phyloP scores from a whole-genome alignment of 2,329 filamentous ascomycete genomes.

The Zelopaecilomyces penicillatus region DNA sequence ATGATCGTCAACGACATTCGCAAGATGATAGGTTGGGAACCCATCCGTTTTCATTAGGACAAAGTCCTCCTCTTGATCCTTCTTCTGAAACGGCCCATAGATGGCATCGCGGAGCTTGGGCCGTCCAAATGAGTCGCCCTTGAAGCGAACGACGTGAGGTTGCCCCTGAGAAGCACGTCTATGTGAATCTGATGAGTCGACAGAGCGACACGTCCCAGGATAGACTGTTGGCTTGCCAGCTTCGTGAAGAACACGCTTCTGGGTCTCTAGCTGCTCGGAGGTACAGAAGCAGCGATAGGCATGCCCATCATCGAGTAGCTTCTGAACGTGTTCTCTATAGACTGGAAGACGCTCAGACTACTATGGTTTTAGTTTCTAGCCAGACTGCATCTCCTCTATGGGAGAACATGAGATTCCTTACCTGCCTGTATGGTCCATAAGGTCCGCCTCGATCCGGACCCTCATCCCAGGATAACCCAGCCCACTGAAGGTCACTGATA shows the following conservation, averaged over 20 bases:
- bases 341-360: slow-evolving; percentile 70
- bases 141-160: slow-evolving; percentile 68
- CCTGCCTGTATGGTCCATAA: slow-evolving; percentile 79
- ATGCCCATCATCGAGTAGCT: slow-evolving; percentile 59
- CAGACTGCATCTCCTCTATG: too few relatives aligned
- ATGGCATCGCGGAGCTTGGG: slow-evolving; percentile 68
- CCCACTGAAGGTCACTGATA: slow-evolving; percentile 77
- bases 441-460: slow-evolving; percentile 75
- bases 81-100: slow-evolving; percentile 59
- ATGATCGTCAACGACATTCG: slow-evolving; percentile 94
- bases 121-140: slow-evolving; percentile 45
- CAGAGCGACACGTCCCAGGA: slow-evolving; percentile 59
- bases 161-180: slow-evolving; percentile 62
- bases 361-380: neutral
- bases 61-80: slow-evolving; percentile 62
- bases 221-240: slow-evolving; percentile 37
- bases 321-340: slow-evolving; percentile 63
- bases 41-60: slow-evolving; percentile 88
- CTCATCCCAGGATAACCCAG: slow-evolving; percentile 89
- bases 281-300: slow-evolving; percentile 95
- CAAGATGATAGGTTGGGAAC: slow-evolving; percentile 91
- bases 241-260: slow-evolving; percentile 55
- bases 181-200: slow-evolving; percentile 60
- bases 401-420: slow-evolving; percentile 26
- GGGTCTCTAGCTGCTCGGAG: slow-evolving; percentile 56